Base-by-base conservation (phyloP, 805 yeast species). In the Jamesozyma piceae region DNA sequence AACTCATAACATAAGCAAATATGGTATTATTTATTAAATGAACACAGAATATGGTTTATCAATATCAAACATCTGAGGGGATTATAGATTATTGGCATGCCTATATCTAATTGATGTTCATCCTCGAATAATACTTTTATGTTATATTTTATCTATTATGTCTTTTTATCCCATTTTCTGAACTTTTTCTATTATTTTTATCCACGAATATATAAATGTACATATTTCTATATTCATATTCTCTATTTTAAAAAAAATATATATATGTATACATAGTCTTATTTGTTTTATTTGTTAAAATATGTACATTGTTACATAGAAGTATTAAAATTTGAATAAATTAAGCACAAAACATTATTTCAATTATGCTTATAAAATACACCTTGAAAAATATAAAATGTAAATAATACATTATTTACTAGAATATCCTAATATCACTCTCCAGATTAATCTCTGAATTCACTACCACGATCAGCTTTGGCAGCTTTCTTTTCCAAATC, bases 401-500 rank as follows among this genome's bases (percentile, higher is more conserved):
- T 24, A 11, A 6, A 24, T 24, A 24, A 24, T 24, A 24, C 11
- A 24, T 24, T 24, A 24, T 24, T 11, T 24, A 24, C 11, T 24
- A 5, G 17, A 29, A 29, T 29, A 29, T 11, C 8, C 17, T 29
- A 29, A n/a, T n/a, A 6, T 29, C 32, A n/a, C 17, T 29, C 17
- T 6, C 17, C 13, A 32, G 5, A 21, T 42, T 38, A 58, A 39
- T 57, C 66, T 39, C 43, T 48, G 36, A 48, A 52, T 20, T 35
- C 51, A 43, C 61, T 62, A 11, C 43, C 53, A 44, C 64, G 61
- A 39, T 64, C 68, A 21, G 67, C 69, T 39, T 61, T 66, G 4
- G 66, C 65, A 21, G 68, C 68, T 45, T 60, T 63, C 49, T 60
- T 61, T 43, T 64, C 68, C 35, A 64, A 43, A 41, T 62, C 66